Percentiles rank a stretch among this genome's conserved stretches.
phyloP scores from a whole-genome alignment of 2,329 filamentous ascomycete species.

The Phaeosphaeriaceae sp. region DNA sequence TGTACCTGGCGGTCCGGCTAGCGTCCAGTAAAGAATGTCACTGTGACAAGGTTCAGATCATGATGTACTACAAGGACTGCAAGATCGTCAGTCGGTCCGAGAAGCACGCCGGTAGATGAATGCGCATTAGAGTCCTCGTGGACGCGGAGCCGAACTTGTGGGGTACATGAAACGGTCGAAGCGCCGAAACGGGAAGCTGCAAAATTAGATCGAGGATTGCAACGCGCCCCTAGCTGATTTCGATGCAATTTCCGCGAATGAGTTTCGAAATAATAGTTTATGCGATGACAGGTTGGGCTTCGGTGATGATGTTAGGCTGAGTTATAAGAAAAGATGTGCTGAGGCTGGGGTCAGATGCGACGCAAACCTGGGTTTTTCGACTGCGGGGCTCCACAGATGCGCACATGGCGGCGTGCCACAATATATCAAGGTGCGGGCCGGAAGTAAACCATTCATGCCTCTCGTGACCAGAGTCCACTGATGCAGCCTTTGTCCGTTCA shows the following conservation, averaged over 20 bases:
- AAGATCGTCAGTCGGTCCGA: conserved; percentile 9
- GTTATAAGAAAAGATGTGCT: neutral
- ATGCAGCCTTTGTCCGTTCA: neutral
- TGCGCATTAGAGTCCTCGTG: conserved; percentile 1
- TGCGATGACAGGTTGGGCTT: neutral
- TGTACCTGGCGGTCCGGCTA: conserved; percentile 7
- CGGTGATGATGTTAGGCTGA: neutral
- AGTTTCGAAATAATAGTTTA: conserved; percentile 1
- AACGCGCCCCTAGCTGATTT: neutral
- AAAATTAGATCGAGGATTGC: neutral
- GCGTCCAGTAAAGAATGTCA: conserved; percentile 6
- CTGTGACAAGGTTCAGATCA: neutral
- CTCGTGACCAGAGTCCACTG: conserved; percentile 3
- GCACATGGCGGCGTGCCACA: conserved; percentile 2
- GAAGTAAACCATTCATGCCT: neutral
- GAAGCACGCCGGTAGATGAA: conserved; percentile 4
- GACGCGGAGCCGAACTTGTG: conserved; percentile 9
- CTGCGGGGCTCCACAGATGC: conserved; percentile 4
- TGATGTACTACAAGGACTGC: neutral
- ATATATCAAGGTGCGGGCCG: conserved; percentile 1
- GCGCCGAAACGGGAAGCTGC: conserved; percentile 4
- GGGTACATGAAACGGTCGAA: conserved; percentile 10
- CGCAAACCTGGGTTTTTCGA: conserved; percentile 4
- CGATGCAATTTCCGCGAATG: neutral
- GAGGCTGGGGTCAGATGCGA: neutral